Evolutionary conservation across 208 protist species (phyloP).

Genomic region (Trypanosoma vivax): DNA sequence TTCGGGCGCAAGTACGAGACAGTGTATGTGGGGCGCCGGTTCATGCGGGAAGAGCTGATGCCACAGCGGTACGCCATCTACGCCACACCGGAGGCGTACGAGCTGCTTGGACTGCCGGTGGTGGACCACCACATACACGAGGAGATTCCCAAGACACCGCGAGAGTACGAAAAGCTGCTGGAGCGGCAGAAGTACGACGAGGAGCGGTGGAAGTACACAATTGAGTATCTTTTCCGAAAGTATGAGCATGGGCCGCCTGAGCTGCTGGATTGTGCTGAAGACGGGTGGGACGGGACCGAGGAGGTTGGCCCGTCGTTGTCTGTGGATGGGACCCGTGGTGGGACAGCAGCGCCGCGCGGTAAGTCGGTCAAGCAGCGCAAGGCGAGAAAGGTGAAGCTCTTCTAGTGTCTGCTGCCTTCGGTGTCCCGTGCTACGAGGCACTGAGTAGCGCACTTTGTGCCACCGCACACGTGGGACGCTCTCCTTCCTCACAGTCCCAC

Average conservation of each 20-base stretch:
- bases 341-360: constrained; percentile 42
- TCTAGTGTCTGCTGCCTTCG: constrained; percentile 20
- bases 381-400: constrained; percentile 86
- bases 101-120: constrained; percentile 68
- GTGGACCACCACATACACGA: constrained; percentile 72
- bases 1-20: constrained; percentile 80
- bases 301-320: constrained; percentile 21
- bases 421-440: not conserved
- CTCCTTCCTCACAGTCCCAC: too few species aligned
- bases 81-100: constrained; percentile 81
- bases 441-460: too few species aligned
- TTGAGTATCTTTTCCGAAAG: constrained; percentile 86
- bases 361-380: constrained; percentile 83
- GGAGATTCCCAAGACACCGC: constrained; percentile 71
- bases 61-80: constrained; percentile 86
- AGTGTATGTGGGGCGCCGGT: constrained; percentile 60
- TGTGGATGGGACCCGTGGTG: constrained; percentile 27
- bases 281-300: constrained; percentile 69
- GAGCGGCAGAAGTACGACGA: constrained; percentile 85
- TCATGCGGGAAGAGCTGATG: constrained; percentile 75
- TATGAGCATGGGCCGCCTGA: constrained; percentile 78
- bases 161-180: constrained; percentile 76
- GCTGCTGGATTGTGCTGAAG: constrained; percentile 59
- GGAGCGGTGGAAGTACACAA: constrained; percentile 86
- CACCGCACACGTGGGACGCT: too few species aligned